phyloP scores from a whole-genome alignment of 225 moss, liverwort and hornwort genomes.

The Marchantia paleacea region DNA sequence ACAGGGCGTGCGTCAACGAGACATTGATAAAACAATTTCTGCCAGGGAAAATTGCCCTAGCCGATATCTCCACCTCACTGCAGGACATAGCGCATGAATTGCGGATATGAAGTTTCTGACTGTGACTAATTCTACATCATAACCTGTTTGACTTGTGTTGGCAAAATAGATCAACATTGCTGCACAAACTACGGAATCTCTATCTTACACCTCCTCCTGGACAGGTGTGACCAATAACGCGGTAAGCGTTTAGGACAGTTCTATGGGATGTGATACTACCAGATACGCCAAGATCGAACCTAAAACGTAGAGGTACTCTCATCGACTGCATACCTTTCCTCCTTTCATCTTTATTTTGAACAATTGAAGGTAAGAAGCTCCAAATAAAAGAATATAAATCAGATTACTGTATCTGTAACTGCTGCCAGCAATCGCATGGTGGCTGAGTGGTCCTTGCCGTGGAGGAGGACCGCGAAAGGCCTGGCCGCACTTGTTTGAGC shows the following conservation, averaged over 20 bases:
- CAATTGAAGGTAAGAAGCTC: constrained; percentile 43
- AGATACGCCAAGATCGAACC: constrained; percentile 7
- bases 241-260: constrained; percentile 6
- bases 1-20: background rate
- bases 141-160: constrained; percentile 28
- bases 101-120: constrained; percentile 27
- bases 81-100: constrained; percentile 33
- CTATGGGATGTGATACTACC: constrained; percentile 19
- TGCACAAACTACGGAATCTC: constrained; percentile 36
- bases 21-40: constrained; percentile 31
- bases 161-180: constrained; percentile 33
- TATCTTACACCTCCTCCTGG: constrained; percentile 18
- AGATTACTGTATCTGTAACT: constrained; percentile 36
- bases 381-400: constrained; percentile 45
- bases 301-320: constrained; percentile 5
- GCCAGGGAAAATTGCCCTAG: constrained; percentile 41
- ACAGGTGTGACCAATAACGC: constrained; percentile 8
- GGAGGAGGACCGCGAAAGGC: background rate
- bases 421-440: constrained; percentile 41
- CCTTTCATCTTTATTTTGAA: constrained; percentile 40
- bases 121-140: constrained; percentile 33
- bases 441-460: constrained; percentile 21
- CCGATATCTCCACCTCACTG: constrained; percentile 41
- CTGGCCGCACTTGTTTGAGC: constrained; percentile 20
- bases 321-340: constrained; percentile 29